Evolutionary conservation across 352 stramenopile genomes (phyloP), one percentile per base, ranked within the genome.

Genomic region (Pilasporangium apinafurcum): DNA sequence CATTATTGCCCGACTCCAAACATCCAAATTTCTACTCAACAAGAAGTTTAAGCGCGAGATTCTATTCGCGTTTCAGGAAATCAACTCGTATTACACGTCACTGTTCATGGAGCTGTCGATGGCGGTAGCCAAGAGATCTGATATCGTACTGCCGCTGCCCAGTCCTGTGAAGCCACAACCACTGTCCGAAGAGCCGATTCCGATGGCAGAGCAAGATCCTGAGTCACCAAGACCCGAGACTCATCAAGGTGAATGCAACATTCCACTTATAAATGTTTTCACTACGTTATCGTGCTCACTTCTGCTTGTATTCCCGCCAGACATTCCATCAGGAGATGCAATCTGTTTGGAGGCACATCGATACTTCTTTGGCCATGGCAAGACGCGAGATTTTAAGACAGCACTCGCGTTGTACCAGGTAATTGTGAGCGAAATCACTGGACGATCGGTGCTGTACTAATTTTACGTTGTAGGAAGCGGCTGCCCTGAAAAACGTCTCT

Each of bases 91-190:
- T 49, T 91, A 91, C 60, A 84, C 71, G 18, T 86, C 73, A 14
- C 58, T 87, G 5, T 91, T 91, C 49, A 89, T 87, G 62, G 76
- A 91, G 43, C 68, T 89, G 17, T 82, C 71, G 21, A 86, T 89
- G 68, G 67, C 76, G 13, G 56, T 89, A 13, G 79, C 76, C 18
- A 59, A 60, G 26, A 56, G 56, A 30, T 74, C 74, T 2, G 71
- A 67, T 2, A 53, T 78, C 29, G 57, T 71, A 28, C 48, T 83
- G 22, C 71, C 67, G 9, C 43, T 85, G 14, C 75, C 71, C n/a
- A 62, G 49, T 39, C 59, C 67, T 2, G 38, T 70, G 18, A 61
- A 62, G 10, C 35, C 51, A 1, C 40, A 50, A 25, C 36, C 20
- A 6, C 39, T 32, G 16, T 9, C 33, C 13, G 22, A 21, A 8